Conservation (phyloP, 805 yeast genomes). For the Sungouiella thailandica region DNA sequence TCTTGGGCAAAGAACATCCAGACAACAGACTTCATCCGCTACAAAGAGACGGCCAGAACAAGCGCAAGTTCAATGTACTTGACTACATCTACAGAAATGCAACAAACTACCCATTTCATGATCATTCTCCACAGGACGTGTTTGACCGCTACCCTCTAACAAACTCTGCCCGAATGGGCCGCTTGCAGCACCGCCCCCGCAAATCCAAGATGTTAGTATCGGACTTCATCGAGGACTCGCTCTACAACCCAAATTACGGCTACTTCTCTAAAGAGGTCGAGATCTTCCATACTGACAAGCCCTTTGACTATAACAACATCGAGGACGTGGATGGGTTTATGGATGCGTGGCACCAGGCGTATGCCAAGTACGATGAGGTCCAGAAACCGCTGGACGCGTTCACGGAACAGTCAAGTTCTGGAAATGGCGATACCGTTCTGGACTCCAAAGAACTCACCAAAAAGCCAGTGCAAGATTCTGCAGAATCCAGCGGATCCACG, state of each 20-base stretch:
- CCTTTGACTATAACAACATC: slow-evolving; percentile 57
- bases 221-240: slow-evolving; percentile 80
- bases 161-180: slow-evolving; percentile 28
- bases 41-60: slow-evolving; percentile 13
- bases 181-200: slow-evolving; percentile 45
- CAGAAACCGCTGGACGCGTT: neutral
- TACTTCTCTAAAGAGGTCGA: slow-evolving; percentile 76
- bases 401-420: neutral
- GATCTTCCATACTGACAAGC: slow-evolving; percentile 62
- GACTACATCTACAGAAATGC: slow-evolving; percentile 35
- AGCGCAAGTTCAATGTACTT: slow-evolving; percentile 21
- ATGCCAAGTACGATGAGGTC: slow-evolving; percentile 44
- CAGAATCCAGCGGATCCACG: slow-evolving; percentile 1
- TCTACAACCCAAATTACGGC: slow-evolving; percentile 79
- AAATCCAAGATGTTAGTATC: slow-evolving; percentile 66
- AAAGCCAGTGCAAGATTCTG: slow-evolving; percentile 3
- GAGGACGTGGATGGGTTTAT: slow-evolving; percentile 66
- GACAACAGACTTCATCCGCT: slow-evolving; percentile 17
- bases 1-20: neutral
- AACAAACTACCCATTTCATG: slow-evolving; percentile 38
- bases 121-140: slow-evolving; percentile 34
- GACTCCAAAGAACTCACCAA: slow-evolving; percentile 1
- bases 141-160: slow-evolving; percentile 32
- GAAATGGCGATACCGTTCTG: neutral
- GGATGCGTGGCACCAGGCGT: slow-evolving; percentile 60